Percentiles rank a stretch among this genome's conserved stretches.
Conservation (phyloP, 352 stramenopile genomes). For the Elongisporangium senticosum region DNA sequence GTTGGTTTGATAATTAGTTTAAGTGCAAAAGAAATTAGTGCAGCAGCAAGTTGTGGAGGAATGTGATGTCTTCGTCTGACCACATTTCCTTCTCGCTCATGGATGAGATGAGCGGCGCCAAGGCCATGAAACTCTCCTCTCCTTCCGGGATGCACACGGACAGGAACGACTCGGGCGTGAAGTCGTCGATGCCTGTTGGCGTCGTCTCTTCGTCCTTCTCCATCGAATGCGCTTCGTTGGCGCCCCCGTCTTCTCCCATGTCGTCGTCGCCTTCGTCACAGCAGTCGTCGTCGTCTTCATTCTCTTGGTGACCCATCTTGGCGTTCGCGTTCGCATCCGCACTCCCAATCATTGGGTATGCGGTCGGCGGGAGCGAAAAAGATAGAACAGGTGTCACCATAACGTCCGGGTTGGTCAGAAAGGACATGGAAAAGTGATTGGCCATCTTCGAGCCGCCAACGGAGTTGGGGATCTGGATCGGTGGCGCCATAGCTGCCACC, state of each 20-base stretch:
- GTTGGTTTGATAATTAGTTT: no score
- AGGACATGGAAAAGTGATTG: slow-evolving; percentile 7
- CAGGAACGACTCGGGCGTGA: slow-evolving; percentile 48
- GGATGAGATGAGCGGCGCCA: slow-evolving; percentile 42
- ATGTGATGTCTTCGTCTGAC: slow-evolving; percentile 79
- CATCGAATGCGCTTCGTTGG: slow-evolving; percentile 1
- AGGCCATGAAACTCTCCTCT: slow-evolving; percentile 4
- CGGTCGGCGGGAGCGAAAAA: slow-evolving; percentile 13
- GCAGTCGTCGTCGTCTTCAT: no score
- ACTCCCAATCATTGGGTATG: no score
- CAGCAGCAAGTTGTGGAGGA: slow-evolving; percentile 69
- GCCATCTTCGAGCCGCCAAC: background rate
- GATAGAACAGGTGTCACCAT: slow-evolving; percentile 26
- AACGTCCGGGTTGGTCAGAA: slow-evolving; percentile 16
- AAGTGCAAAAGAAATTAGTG: slow-evolving; percentile 14
- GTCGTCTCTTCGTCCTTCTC: slow-evolving; percentile 31
- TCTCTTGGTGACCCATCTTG: slow-evolving; percentile 13
- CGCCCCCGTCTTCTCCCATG: slow-evolving; percentile 1
- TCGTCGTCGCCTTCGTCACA: no score
- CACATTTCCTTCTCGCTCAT: slow-evolving; percentile 53
- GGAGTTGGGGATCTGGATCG: slow-evolving; percentile 3
- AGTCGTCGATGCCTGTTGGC: slow-evolving; percentile 59
- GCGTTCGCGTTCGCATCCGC: slow-evolving; percentile 8
- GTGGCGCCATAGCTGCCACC: background rate
- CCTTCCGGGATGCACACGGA: slow-evolving; percentile 17